A percentile compares a stretch with the other conserved stretches of the same genome.
phyloP scores from a whole-genome alignment of 169 alveolate species.

The Plasmodium reichenowi region DNA sequence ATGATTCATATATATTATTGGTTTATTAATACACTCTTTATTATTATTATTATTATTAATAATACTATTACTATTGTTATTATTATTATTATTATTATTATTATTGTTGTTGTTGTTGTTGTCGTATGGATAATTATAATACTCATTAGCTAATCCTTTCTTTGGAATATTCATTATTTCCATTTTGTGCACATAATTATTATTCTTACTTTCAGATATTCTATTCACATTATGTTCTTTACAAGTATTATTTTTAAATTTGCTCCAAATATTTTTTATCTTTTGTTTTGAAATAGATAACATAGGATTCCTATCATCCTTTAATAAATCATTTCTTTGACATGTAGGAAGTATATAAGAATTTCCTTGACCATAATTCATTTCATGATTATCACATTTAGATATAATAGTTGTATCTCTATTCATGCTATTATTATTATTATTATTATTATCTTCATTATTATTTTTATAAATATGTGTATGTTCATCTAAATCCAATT shows the following conservation, averaged over 20 bases:
- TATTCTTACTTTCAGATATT: constrained; percentile 29
- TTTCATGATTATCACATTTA: constrained; percentile 23
- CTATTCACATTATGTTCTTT: constrained; percentile 34
- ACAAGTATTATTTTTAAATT: constrained; percentile 34
- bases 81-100: not conserved
- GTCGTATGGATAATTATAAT: not conserved
- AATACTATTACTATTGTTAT: not conserved
- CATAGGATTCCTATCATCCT: constrained; percentile 46
- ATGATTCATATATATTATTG: not conserved
- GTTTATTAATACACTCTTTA: constrained; percentile 1
- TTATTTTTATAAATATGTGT: constrained; percentile 10
- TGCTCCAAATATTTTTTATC: constrained; percentile 63
- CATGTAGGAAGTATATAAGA: constrained; percentile 20
- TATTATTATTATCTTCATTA: not conserved
- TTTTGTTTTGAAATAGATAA: constrained; percentile 53
- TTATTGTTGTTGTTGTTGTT: not conserved
- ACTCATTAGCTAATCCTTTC: not conserved
- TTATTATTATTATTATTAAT: not conserved
- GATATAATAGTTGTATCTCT: constrained; percentile 1
- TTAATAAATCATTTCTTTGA: constrained; percentile 18
- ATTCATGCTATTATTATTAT: not conserved
- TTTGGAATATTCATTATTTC: not conserved
- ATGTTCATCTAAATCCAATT: constrained; percentile 5
- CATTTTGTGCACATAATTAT: not conserved
- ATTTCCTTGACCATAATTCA: constrained; percentile 24